Base-by-base conservation (phyloP, 148 eudicot genomes). In the Linanthus parryae region DNA sequence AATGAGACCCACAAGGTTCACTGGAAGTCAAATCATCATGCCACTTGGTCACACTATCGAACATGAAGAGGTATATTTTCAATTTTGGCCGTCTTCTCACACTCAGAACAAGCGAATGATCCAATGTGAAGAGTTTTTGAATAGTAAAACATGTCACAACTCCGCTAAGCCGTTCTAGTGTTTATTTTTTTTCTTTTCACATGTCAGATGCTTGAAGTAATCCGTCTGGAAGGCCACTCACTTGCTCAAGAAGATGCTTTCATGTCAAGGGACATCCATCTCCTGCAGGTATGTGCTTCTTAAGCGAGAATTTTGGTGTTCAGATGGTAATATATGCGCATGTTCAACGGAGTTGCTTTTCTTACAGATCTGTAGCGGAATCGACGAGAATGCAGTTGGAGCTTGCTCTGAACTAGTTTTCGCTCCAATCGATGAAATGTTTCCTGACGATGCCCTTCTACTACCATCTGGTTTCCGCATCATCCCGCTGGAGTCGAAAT, bases 391-490 rank as follows among this genome's bases (percentile, higher is more conserved):
- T 62, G 81, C 94, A 22, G 79, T 77, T 13, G 98, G 98, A 64
- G 80, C 90, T 46, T 92, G 90, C 77, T 73, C 90, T 59, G 96
- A 92, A 75, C 94, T 87, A 49, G 83, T 92, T 59, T 92, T 92
- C 75, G 98, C 98, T 48, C 98, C 98, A 58, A 92, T 92, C 21
- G 96, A 92, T 72, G 98, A 87, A 67, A 79, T 83, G 89, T 92
- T 92, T 67, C 94, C 88, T 0, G 98, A 92, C 67, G 96, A 92
- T 73, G 94, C 90, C 56, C 94, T 86, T 15, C 68, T 92, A 49
- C 64, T 92, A 21, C 90, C 98, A 14, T 92, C 96, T 39, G 98
- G 98, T 22, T 92, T 92, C 58, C 96, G 98, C 48, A 61, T 92
- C 14, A 87, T 81, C 56, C 98, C 98, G 0, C 52, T 92, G 54